Evolutionary conservation across 176 grass and related monocot species (phyloP), one percentile per base, ranked within the genome.

Genomic region (Metroxylon sagu): DNA sequence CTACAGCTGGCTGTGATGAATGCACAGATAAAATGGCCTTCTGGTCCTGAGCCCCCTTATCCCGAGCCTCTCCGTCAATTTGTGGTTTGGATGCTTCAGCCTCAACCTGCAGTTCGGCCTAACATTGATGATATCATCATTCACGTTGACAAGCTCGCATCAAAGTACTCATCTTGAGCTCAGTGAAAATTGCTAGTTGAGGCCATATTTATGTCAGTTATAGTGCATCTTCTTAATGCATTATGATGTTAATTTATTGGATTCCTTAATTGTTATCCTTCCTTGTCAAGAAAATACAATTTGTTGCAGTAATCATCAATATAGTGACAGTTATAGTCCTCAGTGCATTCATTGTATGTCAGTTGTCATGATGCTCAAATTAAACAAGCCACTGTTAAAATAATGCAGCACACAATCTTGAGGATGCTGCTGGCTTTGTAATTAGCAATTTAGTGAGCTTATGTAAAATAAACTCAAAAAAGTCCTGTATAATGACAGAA

Each of bases 81-180:
- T 12, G 49, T 95, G 39, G 78, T 55, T 59, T 95, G 90, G 90
- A 95, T 95, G 86, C 77, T 95, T 64, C 90, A 95, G 71, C 90
- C 90, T 63, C 68, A 95, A 18, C 83, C 83, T 23, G 74, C 90
- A 21, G 69, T 95, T 57, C 79, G 90, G 29, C 90, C 90, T 26
- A 67, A 77, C 30, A 87, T 95, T 12, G 80, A 89, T 21, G 90
- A 89, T 69, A 82, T 95, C 68, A 82, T 95, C 80, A 76, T 95
- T 49, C 90, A 95, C 10, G 90, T 89, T 49, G 90, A 95, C 69
- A 95, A 95, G 78, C 86, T 95, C 71, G 71, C 87, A 51, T 64
- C 74, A 0, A 95, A 95, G 49, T 71, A 82, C 78, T 87, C 85
- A 2, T 67, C 66, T 73, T 95, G 66, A 95, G 61, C 51, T 29